phyloP scores from a whole-genome alignment of 805 yeast genomes.

The Ogataea paraovalis region DNA sequence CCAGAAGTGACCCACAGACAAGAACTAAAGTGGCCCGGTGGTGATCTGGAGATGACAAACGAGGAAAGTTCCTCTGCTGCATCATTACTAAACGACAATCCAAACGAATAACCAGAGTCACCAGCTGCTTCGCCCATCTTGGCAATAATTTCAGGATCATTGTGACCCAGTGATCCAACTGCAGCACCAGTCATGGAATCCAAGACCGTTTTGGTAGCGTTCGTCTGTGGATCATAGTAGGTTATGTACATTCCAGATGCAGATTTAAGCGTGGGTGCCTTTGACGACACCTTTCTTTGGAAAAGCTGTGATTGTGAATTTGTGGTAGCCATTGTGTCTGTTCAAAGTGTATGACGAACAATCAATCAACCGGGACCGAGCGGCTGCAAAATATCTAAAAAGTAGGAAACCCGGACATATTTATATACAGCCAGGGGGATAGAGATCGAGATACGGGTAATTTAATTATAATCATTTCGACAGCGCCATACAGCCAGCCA shows the following conservation, averaged over 20 bases:
- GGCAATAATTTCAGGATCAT: slow-evolving; percentile 34
- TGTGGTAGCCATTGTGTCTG: background rate
- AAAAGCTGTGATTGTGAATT: slow-evolving; percentile 32
- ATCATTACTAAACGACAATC: slow-evolving; percentile 29
- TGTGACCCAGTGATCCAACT: slow-evolving; percentile 42
- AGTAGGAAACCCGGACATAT: no score
- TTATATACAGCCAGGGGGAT: no score
- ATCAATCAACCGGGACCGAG: no score
- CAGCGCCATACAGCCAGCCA: no score
- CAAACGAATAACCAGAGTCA: slow-evolving; percentile 33
- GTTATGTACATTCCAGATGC: slow-evolving; percentile 41
- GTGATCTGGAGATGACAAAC: slow-evolving; percentile 37
- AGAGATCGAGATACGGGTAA: no score
- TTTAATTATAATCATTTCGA: no score
- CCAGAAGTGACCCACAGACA: slow-evolving; percentile 60
- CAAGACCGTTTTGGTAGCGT: slow-evolving; percentile 28
- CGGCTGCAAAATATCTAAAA: no score
- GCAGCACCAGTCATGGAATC: slow-evolving; percentile 47
- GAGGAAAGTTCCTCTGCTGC: slow-evolving; percentile 38
- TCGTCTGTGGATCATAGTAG: slow-evolving; percentile 37
- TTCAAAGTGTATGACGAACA: no score
- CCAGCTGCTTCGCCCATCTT: slow-evolving; percentile 33
- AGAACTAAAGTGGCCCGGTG: slow-evolving; percentile 31
- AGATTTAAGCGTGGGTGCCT: slow-evolving; percentile 33
- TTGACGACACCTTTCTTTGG: slow-evolving; percentile 37